Evolutionary conservation across 108 stramenopile genomes (phyloP).

Genomic region (Cylindrotheca fusiformis): DNA sequence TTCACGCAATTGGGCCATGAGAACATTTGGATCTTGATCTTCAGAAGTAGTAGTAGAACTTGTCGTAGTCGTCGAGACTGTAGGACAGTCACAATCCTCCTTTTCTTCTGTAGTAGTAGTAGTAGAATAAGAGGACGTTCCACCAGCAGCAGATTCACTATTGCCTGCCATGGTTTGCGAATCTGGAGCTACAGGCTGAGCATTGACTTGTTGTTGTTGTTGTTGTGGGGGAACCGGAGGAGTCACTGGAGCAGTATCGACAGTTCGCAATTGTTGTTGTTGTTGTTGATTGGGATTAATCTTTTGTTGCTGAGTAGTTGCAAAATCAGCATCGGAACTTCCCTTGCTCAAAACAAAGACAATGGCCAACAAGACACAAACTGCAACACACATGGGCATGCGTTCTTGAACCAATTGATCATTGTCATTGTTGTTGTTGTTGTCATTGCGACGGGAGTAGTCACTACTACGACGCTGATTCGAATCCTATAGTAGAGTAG

Average conservation of each 20-base stretch:
- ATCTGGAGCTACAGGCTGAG: conserved; percentile 10
- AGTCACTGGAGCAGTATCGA: not conserved
- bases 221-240: conserved; percentile 7
- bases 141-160: not conserved
- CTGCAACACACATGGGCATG: conserved; percentile 85
- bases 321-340: conserved; percentile 29
- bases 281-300: no score
- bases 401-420: conserved; percentile 77
- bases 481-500: conserved; percentile 15
- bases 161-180: conserved; percentile 2
- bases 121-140: not conserved
- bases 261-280: conserved; percentile 1
- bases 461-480: conserved; percentile 28
- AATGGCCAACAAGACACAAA: conserved; percentile 85
- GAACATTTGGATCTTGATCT: conserved; percentile 19
- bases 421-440: conserved; percentile 28
- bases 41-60: conserved; percentile 15
- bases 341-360: conserved; percentile 82
- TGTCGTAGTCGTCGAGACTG: conserved; percentile 22
- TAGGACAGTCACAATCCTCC: conserved; percentile 18
- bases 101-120: not conserved
- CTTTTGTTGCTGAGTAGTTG: not conserved
- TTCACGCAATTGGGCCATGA: conserved; percentile 74
- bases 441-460: not conserved
- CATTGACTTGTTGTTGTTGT: conserved; percentile 12